Conservation (phyloP, 345 rosid species). For the Camelina neglecta region DNA sequence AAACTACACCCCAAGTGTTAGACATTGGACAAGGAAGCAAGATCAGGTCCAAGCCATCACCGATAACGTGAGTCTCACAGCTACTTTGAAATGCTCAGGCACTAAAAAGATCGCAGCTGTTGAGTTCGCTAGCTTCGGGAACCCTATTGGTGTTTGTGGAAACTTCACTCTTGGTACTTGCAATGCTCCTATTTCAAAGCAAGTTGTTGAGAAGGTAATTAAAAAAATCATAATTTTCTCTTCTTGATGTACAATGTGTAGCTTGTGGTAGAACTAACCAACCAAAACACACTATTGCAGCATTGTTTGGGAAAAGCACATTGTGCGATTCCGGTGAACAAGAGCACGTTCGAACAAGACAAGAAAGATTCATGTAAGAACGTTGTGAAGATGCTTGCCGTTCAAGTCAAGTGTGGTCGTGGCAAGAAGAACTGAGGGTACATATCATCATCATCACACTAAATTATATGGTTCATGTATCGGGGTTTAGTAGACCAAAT, state of each 20-base stretch:
- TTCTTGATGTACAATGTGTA: not conserved
- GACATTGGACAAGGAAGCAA: constrained; percentile 56
- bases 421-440: constrained; percentile 38
- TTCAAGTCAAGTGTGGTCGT: constrained; percentile 69
- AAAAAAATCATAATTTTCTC: not conserved
- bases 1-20: constrained; percentile 63
- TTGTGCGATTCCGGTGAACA: constrained; percentile 62
- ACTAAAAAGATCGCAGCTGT: constrained; percentile 56
- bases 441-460: not conserved
- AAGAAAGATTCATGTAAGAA: constrained; percentile 51
- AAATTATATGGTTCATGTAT: constrained; percentile 17
- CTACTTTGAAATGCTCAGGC: constrained; percentile 59
- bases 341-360: constrained; percentile 45
- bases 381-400: constrained; percentile 58
- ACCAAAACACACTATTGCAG: constrained; percentile 39
- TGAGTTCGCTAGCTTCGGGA: constrained; percentile 85
- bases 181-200: constrained; percentile 53
- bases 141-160: constrained; percentile 78
- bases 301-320: constrained; percentile 63
- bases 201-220: constrained; percentile 67
- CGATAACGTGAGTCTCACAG: constrained; percentile 52
- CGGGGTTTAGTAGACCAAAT: constrained; percentile 27
- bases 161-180: constrained; percentile 59
- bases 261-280: constrained; percentile 9
- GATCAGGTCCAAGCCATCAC: constrained; percentile 44